Conservation (phyloP, 345 rosid species). For the Jatropha curcas region DNA sequence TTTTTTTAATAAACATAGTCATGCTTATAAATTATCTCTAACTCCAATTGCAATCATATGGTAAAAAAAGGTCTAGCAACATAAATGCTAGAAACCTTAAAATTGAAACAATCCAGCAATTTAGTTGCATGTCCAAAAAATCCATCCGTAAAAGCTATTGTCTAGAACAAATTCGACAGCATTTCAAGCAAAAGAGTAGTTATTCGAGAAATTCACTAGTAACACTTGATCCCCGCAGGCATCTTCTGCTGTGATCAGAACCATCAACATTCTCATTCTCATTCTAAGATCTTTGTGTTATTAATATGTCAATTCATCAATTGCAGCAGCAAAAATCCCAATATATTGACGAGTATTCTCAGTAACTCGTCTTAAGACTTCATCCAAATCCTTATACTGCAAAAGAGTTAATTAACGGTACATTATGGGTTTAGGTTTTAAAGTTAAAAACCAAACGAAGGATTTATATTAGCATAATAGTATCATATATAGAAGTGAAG, state of each 20-base stretch:
- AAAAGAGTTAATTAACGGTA: constrained; percentile 1
- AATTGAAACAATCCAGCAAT: no score
- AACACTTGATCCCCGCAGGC: constrained; percentile 90
- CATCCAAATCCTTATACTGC: constrained; percentile 70
- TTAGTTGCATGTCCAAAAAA: no score
- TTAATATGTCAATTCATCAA: constrained; percentile 75
- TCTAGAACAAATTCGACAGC: neutral
- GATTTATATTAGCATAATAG: no score
- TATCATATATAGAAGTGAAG: neutral
- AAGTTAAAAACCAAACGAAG: neutral
- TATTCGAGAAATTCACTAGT: constrained; percentile 52
- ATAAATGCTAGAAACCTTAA: neutral
- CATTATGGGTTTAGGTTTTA: constrained; percentile 17
- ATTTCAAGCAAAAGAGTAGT: constrained; percentile 2
- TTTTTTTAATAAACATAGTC: no score
- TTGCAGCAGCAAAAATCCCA: constrained; percentile 66
- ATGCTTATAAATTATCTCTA: no score
- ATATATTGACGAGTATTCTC: constrained; percentile 87
- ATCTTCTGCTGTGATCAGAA: constrained; percentile 68
- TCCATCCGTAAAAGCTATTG: neutral
- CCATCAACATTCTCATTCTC: constrained; percentile 54
- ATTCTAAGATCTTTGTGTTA: constrained; percentile 90
- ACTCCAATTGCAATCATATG: no score
- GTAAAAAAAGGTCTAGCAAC: neutral
- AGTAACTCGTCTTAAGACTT: constrained; percentile 66